Evolutionary conservation across 192 early-diverging fungal species (phyloP), one percentile per base, ranked within the genome.

Genomic region (Coemansia sp.): DNA sequence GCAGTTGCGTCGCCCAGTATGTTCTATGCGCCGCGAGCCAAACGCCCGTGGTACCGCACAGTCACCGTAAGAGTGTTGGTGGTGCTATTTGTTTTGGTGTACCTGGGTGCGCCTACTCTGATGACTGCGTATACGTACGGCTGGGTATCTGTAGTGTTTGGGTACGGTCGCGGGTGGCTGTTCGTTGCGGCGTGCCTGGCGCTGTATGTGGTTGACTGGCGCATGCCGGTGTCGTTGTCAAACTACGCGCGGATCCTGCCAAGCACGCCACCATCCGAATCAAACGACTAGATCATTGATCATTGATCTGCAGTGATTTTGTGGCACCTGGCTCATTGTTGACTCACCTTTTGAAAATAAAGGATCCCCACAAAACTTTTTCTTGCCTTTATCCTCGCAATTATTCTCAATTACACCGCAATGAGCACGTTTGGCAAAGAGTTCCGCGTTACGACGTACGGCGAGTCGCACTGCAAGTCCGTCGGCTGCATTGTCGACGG

Each of bases 391-490:
- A 8, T 34, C 31, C 31, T 8, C 31, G 1, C 8, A 6, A 34
- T 8, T 34, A 34, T 34, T 34, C 31, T 34, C 31, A 34, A 34
- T 34, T 34, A 34, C 6, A 34, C 6, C 6, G 8, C 31, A 53
- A 93, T 93, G 94, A 90, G 88, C 62, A 87, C 88, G 10, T 95
- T 95, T 83, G 94, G 94, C 59, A 89, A 75, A 28, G 75, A 85
- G 56, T 95, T 87, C 82, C 86, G 92, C 59, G 91, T 97, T 17
- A 94, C 94, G 2, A 98, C 96, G 34, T 97, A 89, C 80, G 96
- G 96, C 63, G 96, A 98, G 82, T 97, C 94, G 34, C 97, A 98
- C 84, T 98, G 97, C 84, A 97, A 96, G 67, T 94, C 88, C 14
- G 95, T 98, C 6, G 95, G 95, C 54, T 94, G 94, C 57, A 95